Evolutionary conservation across 768 basidiomycete species (phyloP), one percentile per base, ranked within the genome.

Genomic region (Russula abietina): DNA sequence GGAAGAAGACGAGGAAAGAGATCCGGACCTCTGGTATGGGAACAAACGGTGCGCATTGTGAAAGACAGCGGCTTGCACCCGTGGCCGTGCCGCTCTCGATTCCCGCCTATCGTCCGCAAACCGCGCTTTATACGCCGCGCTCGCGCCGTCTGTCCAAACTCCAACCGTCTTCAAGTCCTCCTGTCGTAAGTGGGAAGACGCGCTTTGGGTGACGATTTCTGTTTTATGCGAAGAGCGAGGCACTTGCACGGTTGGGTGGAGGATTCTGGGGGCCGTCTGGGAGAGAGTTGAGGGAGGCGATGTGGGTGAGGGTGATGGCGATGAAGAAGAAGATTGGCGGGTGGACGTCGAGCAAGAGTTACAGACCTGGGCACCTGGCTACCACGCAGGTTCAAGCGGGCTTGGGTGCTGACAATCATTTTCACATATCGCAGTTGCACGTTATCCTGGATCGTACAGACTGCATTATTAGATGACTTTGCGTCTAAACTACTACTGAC

Each of bases 101-200:
- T 91, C 92, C 67, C 53, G 85, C 74, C 0, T 38, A 19, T 50
- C 57, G 55, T n/a, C 59, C 17, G 78, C 85, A 43, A 93, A 98
- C 72, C 87, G 93, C 22, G 81, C 86, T 1, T 77, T 98, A 0
- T 95, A 93, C 68, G 95, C 94, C 0, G 86, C 93, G 0, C 82
- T 99, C 9, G 86, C 80, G 30, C 95, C 86, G 36, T 88, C 80
- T 12, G 82, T 79, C 51, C 86, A 81, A 72, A 90, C 89, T 1
- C 80, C 83, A 0, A 75, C 73, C 26, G 73, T 87, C 36, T 81
- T 93, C 38, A 85, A 88, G 65, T 80, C 85, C 0, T 84, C 88
- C 4, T 95, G 92, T 70, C 76, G 86, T 36, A 88, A 89, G 24
- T 98, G 96, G 95, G 91, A 95, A 70, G 97, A 99, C 70, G 88